Base-by-base conservation (phyloP, 2,329 filamentous ascomycete species). In the Monilinia fructigena region DNA sequence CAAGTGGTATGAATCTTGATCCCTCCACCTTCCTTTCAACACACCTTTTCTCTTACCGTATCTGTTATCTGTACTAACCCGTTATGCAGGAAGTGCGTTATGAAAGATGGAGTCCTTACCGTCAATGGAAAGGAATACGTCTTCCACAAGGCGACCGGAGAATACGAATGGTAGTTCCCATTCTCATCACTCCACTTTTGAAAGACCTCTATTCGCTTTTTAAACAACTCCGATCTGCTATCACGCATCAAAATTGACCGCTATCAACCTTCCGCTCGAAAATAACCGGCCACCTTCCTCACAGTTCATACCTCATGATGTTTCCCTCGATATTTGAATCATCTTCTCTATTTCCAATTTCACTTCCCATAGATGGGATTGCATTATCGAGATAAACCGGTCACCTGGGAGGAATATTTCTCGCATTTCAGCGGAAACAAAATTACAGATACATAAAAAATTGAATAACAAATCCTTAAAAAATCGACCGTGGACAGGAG, bases 101-200 rank as follows among this genome's bases (percentile, higher is more conserved):
- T 99, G 70, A 98, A 98, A 81, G 95, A 99, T 75, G 95, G 95
- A 26, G 91, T 99, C 23, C 83, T 99, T 72, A 96, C 91, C 55
- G 92, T 96, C 48, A 93, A 94, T 72, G 92, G 92, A 72, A 96
- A 92, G 79, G 95, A 99, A 79, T 97, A 96, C 76, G 91, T 99
- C 71, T 99, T 99, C 81, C 93, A 97, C 82, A 98, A 98, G 80
- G 95, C 93, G 31, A 93, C 90, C 55, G 95, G 95, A 74, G 95
- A 98, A 80, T 98, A 97, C 73, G 95, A 99, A 79, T 99, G 95
- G 95, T 99, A 86, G 80, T 59, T 23, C 28, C 20, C 10, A 35
- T 12, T 3, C 38, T 59, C 8, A 12, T 31, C 14, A 18, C 14
- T 47, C 40, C 18, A 18, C 12, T 2, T 40, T 54, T n/a, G 2